Percentiles rank a stretch among this genome's conserved stretches.
Evolutionary conservation across 139 green algal genomes (phyloP).

Genomic region (Chlorella sp.): DNA sequence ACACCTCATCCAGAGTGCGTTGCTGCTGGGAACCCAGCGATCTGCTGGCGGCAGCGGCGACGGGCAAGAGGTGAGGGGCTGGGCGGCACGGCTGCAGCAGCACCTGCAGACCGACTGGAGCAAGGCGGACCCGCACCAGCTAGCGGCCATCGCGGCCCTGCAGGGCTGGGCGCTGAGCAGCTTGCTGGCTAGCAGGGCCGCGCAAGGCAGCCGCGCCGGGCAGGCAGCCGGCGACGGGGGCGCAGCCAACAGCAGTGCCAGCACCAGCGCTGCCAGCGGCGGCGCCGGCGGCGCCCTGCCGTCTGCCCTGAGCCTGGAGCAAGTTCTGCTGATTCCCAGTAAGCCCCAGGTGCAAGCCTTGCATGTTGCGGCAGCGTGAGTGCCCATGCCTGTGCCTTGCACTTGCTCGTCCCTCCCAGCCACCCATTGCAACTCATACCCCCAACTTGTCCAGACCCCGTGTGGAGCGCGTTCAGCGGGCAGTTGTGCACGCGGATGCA

Average conservation of each 20-base stretch:
- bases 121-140: neutral
- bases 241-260: neutral
- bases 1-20: neutral
- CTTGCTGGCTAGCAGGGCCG: neutral
- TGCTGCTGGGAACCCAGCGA: neutral
- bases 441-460: neutral
- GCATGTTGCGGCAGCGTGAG: neutral
- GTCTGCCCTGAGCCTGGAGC: neutral
- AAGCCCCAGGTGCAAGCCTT: neutral
- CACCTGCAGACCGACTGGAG: neutral
- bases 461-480: constrained; percentile 6
- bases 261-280: neutral
- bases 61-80: neutral
- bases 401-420: neutral
- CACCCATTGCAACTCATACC: neutral
- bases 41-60: neutral
- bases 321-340: neutral
- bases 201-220: neutral
- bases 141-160: neutral
- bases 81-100: neutral
- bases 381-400: no score
- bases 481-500: constrained; percentile 9
- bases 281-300: neutral
- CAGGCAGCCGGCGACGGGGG: neutral
- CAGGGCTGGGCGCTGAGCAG: constrained; percentile 19